Percentiles rank a stretch among this genome's conserved stretches.
These are phyloP conservation scores for Brettanomyces bruxellensis DNA, from an alignment of 805 yeast species.

Conservation along the genomic window DNA sequence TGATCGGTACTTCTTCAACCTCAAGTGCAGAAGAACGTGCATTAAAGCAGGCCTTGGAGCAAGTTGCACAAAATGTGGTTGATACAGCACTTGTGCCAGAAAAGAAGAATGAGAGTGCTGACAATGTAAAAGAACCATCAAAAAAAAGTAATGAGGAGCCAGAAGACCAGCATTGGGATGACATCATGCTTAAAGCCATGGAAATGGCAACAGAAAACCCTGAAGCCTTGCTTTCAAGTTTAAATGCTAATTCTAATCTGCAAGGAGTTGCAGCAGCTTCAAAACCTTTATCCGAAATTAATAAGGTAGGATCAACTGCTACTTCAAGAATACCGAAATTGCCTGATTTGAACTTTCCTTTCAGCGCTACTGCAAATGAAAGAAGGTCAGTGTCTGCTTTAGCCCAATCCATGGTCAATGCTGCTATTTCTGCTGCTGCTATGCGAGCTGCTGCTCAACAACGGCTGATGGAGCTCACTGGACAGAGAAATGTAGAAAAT, in stretches of 20 bases:
- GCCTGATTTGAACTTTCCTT: background rate
- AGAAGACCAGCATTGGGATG: conserved; percentile 36
- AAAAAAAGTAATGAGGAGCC: background rate
- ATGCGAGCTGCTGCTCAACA: conserved; percentile 17
- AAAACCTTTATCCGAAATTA: background rate
- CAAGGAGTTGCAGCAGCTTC: background rate
- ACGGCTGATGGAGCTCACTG: conserved; percentile 16
- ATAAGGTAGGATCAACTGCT: background rate
- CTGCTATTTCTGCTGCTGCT: conserved; percentile 16
- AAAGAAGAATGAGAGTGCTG: conserved; percentile 2
- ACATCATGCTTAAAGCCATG: conserved; percentile 69
- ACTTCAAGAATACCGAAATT: background rate
- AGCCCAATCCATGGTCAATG: conserved; percentile 12
- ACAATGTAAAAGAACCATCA: conserved; percentile 4
- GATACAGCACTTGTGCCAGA: conserved; percentile 18
- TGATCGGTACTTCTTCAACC: background rate
- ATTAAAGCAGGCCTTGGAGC: conserved; percentile 44
- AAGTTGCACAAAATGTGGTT: conserved; percentile 48
- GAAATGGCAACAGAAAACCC: conserved; percentile 68
- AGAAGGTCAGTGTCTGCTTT: conserved; percentile 2
- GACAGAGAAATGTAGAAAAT: conserved; percentile 4
- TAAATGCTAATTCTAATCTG: conserved; percentile 9
- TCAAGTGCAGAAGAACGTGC: conserved; percentile 22
- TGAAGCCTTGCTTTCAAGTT: conserved; percentile 28
- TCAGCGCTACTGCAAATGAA: conserved; percentile 1